A percentile compares a stretch with the other conserved stretches of the same genome.
These are phyloP conservation scores for Acer campestre DNA, from an alignment of 345 rosid genomes.

Conservation along the genomic window DNA sequence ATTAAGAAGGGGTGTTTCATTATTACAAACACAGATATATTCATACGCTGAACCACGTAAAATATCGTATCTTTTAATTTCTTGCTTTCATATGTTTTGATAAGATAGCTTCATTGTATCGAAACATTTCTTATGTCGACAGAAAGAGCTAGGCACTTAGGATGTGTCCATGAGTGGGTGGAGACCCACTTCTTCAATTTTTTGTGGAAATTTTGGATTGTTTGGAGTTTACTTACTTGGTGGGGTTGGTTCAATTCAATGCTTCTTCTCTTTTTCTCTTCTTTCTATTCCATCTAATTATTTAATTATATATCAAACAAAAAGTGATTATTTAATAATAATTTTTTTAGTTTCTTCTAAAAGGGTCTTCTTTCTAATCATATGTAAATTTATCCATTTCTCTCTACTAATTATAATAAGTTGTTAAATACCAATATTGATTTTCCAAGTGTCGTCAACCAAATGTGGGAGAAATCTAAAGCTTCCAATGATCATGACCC, in stretches of 20 bases:
- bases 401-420: neutral
- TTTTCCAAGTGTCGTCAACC: neutral
- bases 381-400: constrained; percentile 9
- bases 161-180: constrained; percentile 1
- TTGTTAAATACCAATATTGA: neutral
- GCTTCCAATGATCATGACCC: neutral
- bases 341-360: neutral
- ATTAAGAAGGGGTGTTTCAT: too few relatives aligned
- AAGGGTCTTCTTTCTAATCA: constrained; percentile 13
- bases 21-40: too few relatives aligned
- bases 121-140: too few relatives aligned
- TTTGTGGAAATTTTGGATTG: neutral
- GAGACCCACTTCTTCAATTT: constrained; percentile 14
- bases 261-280: neutral
- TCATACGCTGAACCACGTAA: too few relatives aligned
- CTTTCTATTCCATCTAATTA: neutral
- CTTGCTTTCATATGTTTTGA: too few relatives aligned
- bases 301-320: neutral
- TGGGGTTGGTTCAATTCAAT: neutral
- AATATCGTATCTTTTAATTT: too few relatives aligned
- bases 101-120: too few relatives aligned
- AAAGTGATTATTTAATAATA: too few relatives aligned
- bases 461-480: neutral
- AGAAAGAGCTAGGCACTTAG: neutral
- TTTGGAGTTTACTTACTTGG: constrained; percentile 18